Base-by-base conservation (phyloP, 441 rosid species). In the Hura crepitans region DNA sequence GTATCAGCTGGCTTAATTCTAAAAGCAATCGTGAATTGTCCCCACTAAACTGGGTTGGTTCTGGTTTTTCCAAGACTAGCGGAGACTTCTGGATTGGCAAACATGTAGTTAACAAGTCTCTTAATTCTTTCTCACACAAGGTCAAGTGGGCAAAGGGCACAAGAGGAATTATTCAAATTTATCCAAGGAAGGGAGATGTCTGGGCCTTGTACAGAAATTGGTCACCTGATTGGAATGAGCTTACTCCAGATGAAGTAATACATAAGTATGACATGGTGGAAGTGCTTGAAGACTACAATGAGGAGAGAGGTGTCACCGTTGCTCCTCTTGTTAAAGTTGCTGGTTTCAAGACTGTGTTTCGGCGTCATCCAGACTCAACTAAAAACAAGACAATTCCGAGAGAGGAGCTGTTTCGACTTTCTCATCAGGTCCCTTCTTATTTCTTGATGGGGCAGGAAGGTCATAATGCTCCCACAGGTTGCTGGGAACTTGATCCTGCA, bases 131-230 rank as follows among this genome's bases (percentile, higher is more conserved):
- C 72, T 94, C 97, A 2, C 97, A 92, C 85, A 84, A 68, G 82
- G 92, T 95, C 31, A 72, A 39, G 69, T 95, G 91, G 89, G 82
- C 81, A 31, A 95, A 88, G 85, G 93, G 96, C 68, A 28, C 42
- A 3, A 86, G 89, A 43, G 99, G 99, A 62, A 73, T 85, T 28
- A 66, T 95, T 64, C 80, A 76, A 45, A 88, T 95, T 62, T 85
- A 76, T 76, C 97, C 98, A 28, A 79, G 65, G 18, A 90, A 85
- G 73, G 99, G 98, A 1, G 92, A 95, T 53, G 83, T 95, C 51
- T 95, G 99, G 98, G 97, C 97, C 20, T 62, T 92, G 65, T 95
- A 95, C 61, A 80, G 83, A 58, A 85, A 92, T 76, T 95, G 99
- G 99, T 87, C 95, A 42, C 75, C 92, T 12, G 83, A 92, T 42